Base-by-base conservation (phyloP, 768 basidiomycete genomes). In the Auricularia auricula-judae region DNA sequence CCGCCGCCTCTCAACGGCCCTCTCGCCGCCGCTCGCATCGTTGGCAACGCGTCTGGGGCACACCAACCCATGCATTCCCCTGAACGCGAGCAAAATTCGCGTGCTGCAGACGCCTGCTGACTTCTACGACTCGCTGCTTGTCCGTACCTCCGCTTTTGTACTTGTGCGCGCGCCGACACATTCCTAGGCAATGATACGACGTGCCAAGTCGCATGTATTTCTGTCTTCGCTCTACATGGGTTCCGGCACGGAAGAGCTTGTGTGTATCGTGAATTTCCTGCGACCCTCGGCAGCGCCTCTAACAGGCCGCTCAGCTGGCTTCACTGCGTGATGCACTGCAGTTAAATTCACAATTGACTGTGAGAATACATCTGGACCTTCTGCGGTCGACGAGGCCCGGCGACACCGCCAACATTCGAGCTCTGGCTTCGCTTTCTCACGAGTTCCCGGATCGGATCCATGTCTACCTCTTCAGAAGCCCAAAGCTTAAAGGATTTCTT, bases 181-280 rank as follows among this genome's bases (percentile, higher is more conserved):
- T 60, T 23, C 14, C 36, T 69, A 95, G 93, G 78, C 83, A 65
- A 86, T 92, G 81, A 86, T 98, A 62, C 76, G 77, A 54, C 79
- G 83, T n/a, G 96, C 96, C 0, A 83, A 85, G 64, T 75, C 78
- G 61, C 84, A 94, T 64, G 84, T 99, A 69, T 91, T 95, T 71
- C 81, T 99, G 35, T 97, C 96, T 0, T 91, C 91, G 1, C 77
- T 97, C 11, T 97, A 97, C 73, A 85, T 97, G 63, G 93, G 93
- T 12, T 81, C 85, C 11, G 81, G 85, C 62, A 93, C 97, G 73
- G 76, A 77, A 8, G 83, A 90, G 66, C 80, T 99, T 68, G 96
- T 95, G 64, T 69, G 88, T 79, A 61, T 42, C 18, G 5, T n/a
- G 60, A 11, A 34, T 60, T 60, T 63, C 53, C 44, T 3, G 43